phyloP scores from a whole-genome alignment of 1,284 basidiomycete genomes.

The Rhodotorula sp. region DNA sequence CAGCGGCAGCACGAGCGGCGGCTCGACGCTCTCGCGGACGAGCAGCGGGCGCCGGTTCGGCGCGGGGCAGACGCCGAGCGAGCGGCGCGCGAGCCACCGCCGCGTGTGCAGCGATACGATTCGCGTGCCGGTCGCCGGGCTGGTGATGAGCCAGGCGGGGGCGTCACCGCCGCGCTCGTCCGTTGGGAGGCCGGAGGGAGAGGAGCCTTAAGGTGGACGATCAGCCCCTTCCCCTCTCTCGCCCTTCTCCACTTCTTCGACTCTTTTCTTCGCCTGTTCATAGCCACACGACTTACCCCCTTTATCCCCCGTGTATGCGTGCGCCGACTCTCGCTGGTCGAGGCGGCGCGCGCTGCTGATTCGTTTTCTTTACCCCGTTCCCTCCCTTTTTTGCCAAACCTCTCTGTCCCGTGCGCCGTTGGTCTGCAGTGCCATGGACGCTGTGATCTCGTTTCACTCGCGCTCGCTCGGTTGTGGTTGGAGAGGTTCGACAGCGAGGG shows the following conservation, averaged over 20 bases:
- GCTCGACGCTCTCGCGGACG: not conserved
- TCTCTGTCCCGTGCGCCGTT: not conserved
- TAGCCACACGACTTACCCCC: not conserved
- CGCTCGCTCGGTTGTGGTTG: not conserved
- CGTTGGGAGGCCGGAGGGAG: not conserved
- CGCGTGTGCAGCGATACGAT: slow-evolving; percentile 32
- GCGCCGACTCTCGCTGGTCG: too few species aligned
- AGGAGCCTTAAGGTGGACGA: too few species aligned
- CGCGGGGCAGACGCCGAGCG: slow-evolving; percentile 21
- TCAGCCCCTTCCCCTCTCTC: not conserved
- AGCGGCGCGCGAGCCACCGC: slow-evolving; percentile 32
- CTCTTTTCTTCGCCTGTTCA: not conserved
- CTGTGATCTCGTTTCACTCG: not conserved
- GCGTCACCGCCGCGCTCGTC: not conserved
- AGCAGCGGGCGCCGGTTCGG: slow-evolving; percentile 21
- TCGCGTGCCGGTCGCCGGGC: slow-evolving; percentile 2
- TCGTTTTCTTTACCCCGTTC: not conserved
- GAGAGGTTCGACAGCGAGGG: not conserved
- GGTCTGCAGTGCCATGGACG: not conserved
- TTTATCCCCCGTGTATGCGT: not conserved
- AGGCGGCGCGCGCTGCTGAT: not conserved
- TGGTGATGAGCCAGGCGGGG: not conserved
- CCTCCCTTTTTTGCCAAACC: not conserved
- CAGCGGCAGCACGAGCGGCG: not conserved
- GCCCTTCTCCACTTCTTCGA: too few species aligned